Evolutionary conservation across 805 yeast species (phyloP), one percentile per base, ranked within the genome.

Genomic region (Schizosaccharomyces cryophilus): DNA sequence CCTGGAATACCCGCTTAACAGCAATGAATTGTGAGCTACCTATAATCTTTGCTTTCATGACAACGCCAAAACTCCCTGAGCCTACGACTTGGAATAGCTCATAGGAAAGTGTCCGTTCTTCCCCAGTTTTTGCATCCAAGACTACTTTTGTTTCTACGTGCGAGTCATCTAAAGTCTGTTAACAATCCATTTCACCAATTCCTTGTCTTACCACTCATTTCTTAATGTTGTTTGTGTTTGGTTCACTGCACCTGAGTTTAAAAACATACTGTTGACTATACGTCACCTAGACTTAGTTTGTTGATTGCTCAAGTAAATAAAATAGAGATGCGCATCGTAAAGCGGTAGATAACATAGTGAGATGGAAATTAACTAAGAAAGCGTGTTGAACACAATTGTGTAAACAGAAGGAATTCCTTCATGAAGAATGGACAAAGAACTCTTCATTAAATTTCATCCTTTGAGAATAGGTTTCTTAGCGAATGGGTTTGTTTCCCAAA

Each of bases 11-110:
- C 66, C 95, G 80, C 72, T 93, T 93, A 69, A 93, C 87, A 24
- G 61, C 61, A n/a, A 42, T 45, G 26, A n/a, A 26, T 19, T 42
- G 35, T 15, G 13, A n/a, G 24, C 24, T 42, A 4, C 47, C 55
- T 21, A 59, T 17, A 24, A 59, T n/a, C 38, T 21, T 21, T 40
- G 61, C 47, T 15, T 38, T 93, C 70, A 87, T 88, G 17, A 93
- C 98, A 42, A 88, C 89, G 1, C 98, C 98, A 74, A 93, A 93
- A 17, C 97, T 89, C 9, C 98, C 98, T 72, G 87, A 94, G 15
- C 98, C 98, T 51, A 90, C 93, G 78, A 89, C 88, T 66, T 85
- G 84, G 48, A 86, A 80, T 67, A 83, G 87, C 19, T 89, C 83
- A 73, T 86, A 87, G 59, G 82, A 80, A 62, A 90, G 78, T 60